Evolutionary conservation across 164 flowering plant genomes (phyloP), one percentile per base, ranked within the genome.

Genomic region (Cinnamomum chago): DNA sequence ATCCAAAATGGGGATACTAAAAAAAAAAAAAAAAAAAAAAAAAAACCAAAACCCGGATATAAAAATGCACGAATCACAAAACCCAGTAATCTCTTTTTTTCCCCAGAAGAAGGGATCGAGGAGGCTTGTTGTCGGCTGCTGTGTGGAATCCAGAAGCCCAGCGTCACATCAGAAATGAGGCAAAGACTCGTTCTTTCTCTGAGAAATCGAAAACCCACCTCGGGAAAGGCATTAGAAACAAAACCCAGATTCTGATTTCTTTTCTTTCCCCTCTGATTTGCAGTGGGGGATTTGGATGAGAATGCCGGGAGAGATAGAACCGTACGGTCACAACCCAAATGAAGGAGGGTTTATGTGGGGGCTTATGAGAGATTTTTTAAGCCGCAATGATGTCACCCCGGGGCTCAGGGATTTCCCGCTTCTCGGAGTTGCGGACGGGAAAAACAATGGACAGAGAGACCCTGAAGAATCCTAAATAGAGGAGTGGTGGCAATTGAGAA

Each of bases 321-420:
- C 28, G 60, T 70, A 33, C 23, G 5, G 69, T 62, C 67, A 58
- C 73, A 20, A 55, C 65, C 33, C 47, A 25, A 60, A 33, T 2
- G 73, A 25, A 25, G 40, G 66, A 65, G 70, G 74, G 70, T 33
- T 70, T 60, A 40, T 10, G 78, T 25, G 66, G 62, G 62, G 47
- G 66, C 72, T 40, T 40, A 40, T 40, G 47, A 40, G 10, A 40
- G 47, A 40, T 40, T 40, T 23, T 23, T 64, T 65, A 25, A 25
- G 67, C 47, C 6, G 67, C 27, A 23, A 17, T 67, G 77, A 75
- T 70, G 73, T 70, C 73, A 75, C 77, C 68, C 14, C 20, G 67
- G 30, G 67, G 7, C 50, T 65, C 64, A 40, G 51, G 58, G 73
- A 51, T 25, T 70, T 70, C 62, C 50, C 50, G 67, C 68, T 68